Conservation (phyloP, 2,329 filamentous ascomycete genomes). For the Scortechinia acanthostroma region DNA sequence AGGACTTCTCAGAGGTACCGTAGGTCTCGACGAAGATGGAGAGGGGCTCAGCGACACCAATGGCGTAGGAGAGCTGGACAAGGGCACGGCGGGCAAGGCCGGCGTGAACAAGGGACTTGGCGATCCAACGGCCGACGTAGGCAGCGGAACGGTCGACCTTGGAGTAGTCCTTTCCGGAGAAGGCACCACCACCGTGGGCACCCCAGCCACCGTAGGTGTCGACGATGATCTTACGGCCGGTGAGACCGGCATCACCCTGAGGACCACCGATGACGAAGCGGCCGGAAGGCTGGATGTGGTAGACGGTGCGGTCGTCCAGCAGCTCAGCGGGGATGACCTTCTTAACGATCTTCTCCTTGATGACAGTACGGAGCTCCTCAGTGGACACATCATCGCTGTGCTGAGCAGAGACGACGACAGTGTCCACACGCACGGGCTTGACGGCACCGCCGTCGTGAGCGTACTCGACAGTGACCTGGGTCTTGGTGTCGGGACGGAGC, state of each 20-base stretch:
- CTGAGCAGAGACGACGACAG: slow-evolving; percentile 92
- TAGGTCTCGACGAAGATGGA: slow-evolving; percentile 98
- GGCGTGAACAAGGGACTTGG: slow-evolving; percentile 90
- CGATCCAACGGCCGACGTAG: slow-evolving; percentile 96
- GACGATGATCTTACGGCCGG: slow-evolving; percentile 98
- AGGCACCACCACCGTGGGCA: slow-evolving; percentile 98
- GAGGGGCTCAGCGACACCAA: slow-evolving; percentile 94
- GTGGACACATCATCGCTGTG: slow-evolving; percentile 83
- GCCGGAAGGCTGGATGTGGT: slow-evolving; percentile 98
- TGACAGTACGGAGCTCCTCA: slow-evolving; percentile 86
- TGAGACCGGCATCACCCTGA: slow-evolving; percentile 97
- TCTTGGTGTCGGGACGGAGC: slow-evolving; percentile 98
- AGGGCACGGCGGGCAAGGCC: slow-evolving; percentile 85
- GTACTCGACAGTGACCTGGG: slow-evolving; percentile 98
- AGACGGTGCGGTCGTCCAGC: slow-evolving; percentile 86
- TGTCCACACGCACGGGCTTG: slow-evolving; percentile 86
- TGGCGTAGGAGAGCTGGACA: slow-evolving; percentile 98
- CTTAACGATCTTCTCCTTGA: slow-evolving; percentile 96
- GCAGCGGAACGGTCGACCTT: slow-evolving; percentile 98
- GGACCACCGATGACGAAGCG: slow-evolving; percentile 98
- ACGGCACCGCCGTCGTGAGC: slow-evolving; percentile 92
- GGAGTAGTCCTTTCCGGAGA: slow-evolving; percentile 99
- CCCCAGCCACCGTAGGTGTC: slow-evolving; percentile 99
- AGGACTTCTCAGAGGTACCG: slow-evolving; percentile 83
- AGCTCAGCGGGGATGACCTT: slow-evolving; percentile 86